phyloP scores from a whole-genome alignment of 2,329 filamentous ascomycete species.

The Coleophoma eucalyptorum region DNA sequence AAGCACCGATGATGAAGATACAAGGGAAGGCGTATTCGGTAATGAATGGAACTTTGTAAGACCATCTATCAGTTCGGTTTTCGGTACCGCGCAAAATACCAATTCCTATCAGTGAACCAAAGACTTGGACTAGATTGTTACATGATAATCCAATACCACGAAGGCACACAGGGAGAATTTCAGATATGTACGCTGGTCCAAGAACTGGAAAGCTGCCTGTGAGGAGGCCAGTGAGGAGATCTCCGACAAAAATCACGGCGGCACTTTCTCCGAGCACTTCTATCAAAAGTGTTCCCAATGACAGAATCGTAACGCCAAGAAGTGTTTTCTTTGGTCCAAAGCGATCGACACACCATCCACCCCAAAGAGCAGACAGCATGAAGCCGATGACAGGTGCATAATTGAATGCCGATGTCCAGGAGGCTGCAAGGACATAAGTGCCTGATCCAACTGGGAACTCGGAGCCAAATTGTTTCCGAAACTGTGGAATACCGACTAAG shows the following conservation, averaged over 20 bases:
- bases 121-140: neutral
- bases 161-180: neutral
- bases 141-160: neutral
- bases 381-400: neutral
- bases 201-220: constrained; percentile 44
- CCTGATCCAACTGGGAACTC: neutral
- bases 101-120: neutral
- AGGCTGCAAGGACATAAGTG: neutral
- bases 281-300: neutral
- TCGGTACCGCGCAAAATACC: neutral
- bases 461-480: neutral
- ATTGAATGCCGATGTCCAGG: neutral
- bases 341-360: neutral
- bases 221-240: constrained; percentile 41
- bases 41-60: constrained; percentile 41
- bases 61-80: constrained; percentile 31
- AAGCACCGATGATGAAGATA: neutral
- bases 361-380: neutral
- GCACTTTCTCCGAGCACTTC: neutral
- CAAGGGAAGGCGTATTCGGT: constrained; percentile 38
- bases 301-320: neutral
- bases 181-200: neutral
- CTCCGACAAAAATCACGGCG: constrained; percentile 36
- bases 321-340: neutral
- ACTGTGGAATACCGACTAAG: neutral